Evolutionary conservation across 1,139 yeast genomes (phyloP).

Genomic region (Taphrina wiesneri): DNA sequence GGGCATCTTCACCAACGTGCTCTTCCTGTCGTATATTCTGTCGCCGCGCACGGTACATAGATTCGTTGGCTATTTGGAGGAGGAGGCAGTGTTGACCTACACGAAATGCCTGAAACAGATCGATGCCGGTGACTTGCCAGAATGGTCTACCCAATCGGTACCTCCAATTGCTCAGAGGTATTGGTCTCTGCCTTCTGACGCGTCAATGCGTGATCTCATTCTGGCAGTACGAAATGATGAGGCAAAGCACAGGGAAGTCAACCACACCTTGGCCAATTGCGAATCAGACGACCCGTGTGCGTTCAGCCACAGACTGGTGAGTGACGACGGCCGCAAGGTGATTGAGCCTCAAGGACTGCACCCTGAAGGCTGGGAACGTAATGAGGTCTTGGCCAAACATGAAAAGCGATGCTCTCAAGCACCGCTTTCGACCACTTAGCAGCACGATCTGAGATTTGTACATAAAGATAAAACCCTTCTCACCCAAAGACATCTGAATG

Average conservation of each 20-base stretch:
- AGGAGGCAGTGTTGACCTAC: constrained; percentile 74
- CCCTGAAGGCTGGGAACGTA: constrained; percentile 6
- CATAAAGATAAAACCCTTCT: no score
- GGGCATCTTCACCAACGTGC: constrained; percentile 68
- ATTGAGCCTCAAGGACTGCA: constrained; percentile 10
- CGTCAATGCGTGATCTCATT: constrained; percentile 62
- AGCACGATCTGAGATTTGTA: no score
- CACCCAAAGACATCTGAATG: no score
- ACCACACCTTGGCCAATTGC: constrained; percentile 69
- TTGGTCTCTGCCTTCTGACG: constrained; percentile 58
- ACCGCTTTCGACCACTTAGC: no score
- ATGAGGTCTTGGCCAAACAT: background rate
- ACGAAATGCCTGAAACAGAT: constrained; percentile 61
- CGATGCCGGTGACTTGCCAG: constrained; percentile 55
- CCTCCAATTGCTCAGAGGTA: constrained; percentile 65
- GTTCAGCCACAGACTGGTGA: constrained; percentile 3
- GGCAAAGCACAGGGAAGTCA: constrained; percentile 74
- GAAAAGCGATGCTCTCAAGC: background rate
- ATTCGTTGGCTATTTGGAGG: constrained; percentile 77
- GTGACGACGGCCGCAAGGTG: constrained; percentile 1
- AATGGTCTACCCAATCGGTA: constrained; percentile 49
- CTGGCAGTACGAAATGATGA: constrained; percentile 64
- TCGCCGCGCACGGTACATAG: constrained; percentile 70
- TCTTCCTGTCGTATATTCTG: constrained; percentile 61
- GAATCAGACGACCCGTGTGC: constrained; percentile 9